These are phyloP conservation scores for Xylariaceae sp. DNA, from an alignment of 2,329 filamentous ascomycete genomes.

Conservation along the genomic window DNA sequence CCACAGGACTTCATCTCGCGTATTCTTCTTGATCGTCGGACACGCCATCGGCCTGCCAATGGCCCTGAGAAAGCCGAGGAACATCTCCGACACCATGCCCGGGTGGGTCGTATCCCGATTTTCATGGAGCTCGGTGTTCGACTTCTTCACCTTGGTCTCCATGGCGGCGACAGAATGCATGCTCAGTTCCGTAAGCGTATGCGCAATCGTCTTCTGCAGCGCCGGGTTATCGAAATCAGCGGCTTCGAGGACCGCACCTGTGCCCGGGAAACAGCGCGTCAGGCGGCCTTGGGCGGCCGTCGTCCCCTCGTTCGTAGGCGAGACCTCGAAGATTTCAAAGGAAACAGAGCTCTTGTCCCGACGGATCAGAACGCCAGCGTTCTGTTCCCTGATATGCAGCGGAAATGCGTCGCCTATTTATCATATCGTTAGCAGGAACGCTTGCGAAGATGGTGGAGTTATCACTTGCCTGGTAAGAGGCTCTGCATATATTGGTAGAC, in stretches of 20 bases:
- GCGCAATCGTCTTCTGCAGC: slow-evolving; percentile 17
- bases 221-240: slow-evolving; percentile 9
- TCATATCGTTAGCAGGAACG: neutral
- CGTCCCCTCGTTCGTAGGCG: slow-evolving; percentile 25
- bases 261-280: slow-evolving; percentile 19
- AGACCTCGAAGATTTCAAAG: slow-evolving; percentile 35
- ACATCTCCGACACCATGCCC: slow-evolving; percentile 43
- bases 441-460: neutral
- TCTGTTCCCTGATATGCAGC: slow-evolving; percentile 33
- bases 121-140: slow-evolving; percentile 31
- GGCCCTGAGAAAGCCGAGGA: slow-evolving; percentile 39
- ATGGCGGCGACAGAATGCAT: slow-evolving; percentile 10
- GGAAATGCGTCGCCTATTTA: slow-evolving; percentile 20
- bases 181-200: slow-evolving; percentile 23
- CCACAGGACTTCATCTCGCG: slow-evolving; percentile 48
- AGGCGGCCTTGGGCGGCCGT: slow-evolving; percentile 30
- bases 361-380: slow-evolving; percentile 33
- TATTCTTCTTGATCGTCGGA: slow-evolving; percentile 41
- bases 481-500: slow-evolving; percentile 1
- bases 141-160: slow-evolving; percentile 33
- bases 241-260: slow-evolving; percentile 34
- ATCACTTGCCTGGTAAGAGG: slow-evolving; percentile 8
- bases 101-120: slow-evolving; percentile 44
- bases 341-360: slow-evolving; percentile 16
- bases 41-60: slow-evolving; percentile 32